Evolutionary conservation across 23 red algal genomes (phyloP).

Genomic region (Cyanidioschyzon merolae): DNA sequence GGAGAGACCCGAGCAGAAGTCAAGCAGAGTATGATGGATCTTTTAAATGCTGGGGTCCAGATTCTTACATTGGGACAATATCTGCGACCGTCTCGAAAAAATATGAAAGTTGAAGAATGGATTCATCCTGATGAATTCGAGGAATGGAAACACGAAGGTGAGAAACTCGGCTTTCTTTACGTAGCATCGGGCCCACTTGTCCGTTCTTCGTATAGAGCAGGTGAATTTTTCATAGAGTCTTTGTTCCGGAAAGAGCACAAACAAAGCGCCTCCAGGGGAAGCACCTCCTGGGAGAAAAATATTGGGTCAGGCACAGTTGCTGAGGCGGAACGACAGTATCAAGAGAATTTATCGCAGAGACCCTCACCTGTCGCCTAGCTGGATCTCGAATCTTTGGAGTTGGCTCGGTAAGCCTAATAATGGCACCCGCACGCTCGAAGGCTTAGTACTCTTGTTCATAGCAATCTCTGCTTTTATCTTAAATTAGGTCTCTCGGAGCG

Average conservation of each 20-base stretch:
- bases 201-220: slow-evolving; percentile 70
- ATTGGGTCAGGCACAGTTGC: too few relatives aligned
- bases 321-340: too few relatives aligned
- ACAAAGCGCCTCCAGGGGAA: too few relatives aligned
- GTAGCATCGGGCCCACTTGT: slow-evolving; percentile 82
- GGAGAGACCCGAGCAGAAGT: slow-evolving; percentile 63
- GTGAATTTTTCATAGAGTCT: slow-evolving; percentile 81
- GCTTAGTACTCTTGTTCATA: too few relatives aligned
- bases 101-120: slow-evolving; percentile 99
- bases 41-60: slow-evolving; percentile 65
- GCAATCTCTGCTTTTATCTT: too few relatives aligned
- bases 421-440: too few relatives aligned
- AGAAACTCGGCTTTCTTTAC: slow-evolving; percentile 79
- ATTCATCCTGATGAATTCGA: slow-evolving; percentile 89
- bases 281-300: too few relatives aligned
- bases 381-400: too few relatives aligned
- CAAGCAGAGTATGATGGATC: slow-evolving; percentile 48
- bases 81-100: slow-evolving; percentile 59
- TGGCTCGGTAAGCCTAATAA: too few relatives aligned
- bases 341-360: too few relatives aligned
- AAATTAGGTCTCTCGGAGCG: too few relatives aligned
- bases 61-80: slow-evolving; percentile 92
- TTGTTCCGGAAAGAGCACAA: slow-evolving; percentile 29
- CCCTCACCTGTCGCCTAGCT: too few relatives aligned
- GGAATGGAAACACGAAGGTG: slow-evolving; percentile 61